Conservation (phyloP, 139 green algal species). For the Chlamydomonas sp. region DNA sequence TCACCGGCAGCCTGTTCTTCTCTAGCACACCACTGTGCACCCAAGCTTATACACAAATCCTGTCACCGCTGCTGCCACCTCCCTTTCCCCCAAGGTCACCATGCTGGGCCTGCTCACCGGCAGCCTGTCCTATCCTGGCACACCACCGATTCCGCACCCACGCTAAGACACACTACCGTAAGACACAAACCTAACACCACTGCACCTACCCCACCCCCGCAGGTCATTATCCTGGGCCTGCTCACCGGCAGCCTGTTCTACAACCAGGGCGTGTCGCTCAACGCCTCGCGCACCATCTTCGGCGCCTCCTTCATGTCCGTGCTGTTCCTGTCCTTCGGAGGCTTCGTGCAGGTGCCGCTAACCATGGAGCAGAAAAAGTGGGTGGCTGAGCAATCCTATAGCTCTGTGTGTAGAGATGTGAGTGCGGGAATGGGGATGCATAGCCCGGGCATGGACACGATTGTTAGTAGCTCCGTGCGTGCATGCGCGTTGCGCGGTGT, state of each 20-base stretch:
- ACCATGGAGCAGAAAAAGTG: constrained; percentile 52
- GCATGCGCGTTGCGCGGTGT: no score
- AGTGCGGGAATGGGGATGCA: background rate
- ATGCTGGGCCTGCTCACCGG: background rate
- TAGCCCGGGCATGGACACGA: no score
- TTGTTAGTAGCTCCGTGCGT: no score
- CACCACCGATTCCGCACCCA: background rate
- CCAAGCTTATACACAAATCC: background rate
- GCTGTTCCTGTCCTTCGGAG: constrained; percentile 48
- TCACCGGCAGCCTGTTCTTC: background rate
- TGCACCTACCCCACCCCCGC: background rate
- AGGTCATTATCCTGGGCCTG: constrained; percentile 43
- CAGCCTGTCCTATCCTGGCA: background rate
- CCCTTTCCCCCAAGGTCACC: constrained; percentile 12
- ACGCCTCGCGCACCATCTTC: constrained; percentile 36
- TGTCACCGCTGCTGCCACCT: background rate
- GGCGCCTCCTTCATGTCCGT: constrained; percentile 42
- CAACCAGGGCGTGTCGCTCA: constrained; percentile 32
- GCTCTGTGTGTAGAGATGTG: background rate
- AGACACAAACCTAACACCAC: background rate
- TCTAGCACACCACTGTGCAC: background rate
- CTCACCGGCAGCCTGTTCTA: constrained; percentile 52
- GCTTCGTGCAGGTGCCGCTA: constrained; percentile 44
- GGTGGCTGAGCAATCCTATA: background rate
- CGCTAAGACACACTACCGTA: background rate